A percentile compares a stretch with the other conserved stretches of the same genome.
phyloP scores from a whole-genome alignment of 2,329 filamentous ascomycete genomes.

The Hypoxylon sp. region DNA sequence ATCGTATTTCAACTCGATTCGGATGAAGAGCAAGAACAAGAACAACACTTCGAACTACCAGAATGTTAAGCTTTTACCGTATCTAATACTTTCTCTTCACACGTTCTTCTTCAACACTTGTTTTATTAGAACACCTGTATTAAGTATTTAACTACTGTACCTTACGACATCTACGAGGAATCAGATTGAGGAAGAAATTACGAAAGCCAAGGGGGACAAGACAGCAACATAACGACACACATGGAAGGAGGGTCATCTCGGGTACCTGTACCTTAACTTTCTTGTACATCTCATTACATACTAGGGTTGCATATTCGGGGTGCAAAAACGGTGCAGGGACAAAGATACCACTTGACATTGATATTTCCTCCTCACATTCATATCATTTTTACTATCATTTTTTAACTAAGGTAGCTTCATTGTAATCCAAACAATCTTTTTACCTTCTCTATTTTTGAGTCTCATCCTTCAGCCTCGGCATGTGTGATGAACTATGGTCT shows the following conservation, averaged over 20 bases:
- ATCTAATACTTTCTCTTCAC: neutral
- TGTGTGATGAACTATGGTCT: neutral
- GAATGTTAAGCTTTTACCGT: slow-evolving; percentile 32
- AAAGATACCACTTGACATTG: slow-evolving; percentile 44
- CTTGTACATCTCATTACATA: slow-evolving; percentile 33
- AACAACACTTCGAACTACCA: slow-evolving; percentile 53
- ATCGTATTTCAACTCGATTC: slow-evolving; percentile 54
- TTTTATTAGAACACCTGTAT: slow-evolving; percentile 23
- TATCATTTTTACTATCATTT: neutral
- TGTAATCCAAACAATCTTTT: slow-evolving; percentile 14
- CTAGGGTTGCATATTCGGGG: slow-evolving; percentile 42
- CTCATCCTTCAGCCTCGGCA: neutral
- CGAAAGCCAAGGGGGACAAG: neutral
- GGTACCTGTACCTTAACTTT: slow-evolving; percentile 24
- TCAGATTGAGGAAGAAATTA: neutral
- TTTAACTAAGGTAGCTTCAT: neutral
- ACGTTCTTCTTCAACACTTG: slow-evolving; percentile 17
- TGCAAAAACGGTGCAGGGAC: slow-evolving; percentile 36
- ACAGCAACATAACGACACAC: slow-evolving; percentile 1
- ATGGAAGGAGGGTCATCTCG: slow-evolving; percentile 9
- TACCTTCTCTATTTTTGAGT: neutral
- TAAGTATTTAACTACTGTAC: slow-evolving; percentile 5
- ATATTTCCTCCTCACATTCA: slow-evolving; percentile 12
- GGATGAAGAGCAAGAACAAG: slow-evolving; percentile 47
- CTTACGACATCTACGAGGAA: slow-evolving; percentile 6